A percentile compares a stretch with the other conserved stretches of the same genome.
These are phyloP conservation scores for Helenozyma baotianmanensis DNA, from an alignment of 805 yeast species.

Conservation along the genomic window DNA sequence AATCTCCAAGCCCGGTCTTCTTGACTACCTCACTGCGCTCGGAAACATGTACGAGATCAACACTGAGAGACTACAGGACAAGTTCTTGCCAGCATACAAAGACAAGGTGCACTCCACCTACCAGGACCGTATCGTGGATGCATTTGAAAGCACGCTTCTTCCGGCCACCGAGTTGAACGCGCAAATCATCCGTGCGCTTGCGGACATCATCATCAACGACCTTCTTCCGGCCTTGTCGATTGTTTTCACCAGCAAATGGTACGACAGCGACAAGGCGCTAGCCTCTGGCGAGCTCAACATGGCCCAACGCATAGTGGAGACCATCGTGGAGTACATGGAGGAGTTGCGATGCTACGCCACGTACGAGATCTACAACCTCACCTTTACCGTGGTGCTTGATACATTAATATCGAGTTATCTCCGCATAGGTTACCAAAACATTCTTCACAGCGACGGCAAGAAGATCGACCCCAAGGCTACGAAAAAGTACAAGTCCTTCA, in stretches of 20 bases:
- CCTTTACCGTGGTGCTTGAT: constrained; percentile 36
- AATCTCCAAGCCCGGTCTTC: constrained; percentile 58
- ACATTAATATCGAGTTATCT: constrained; percentile 34
- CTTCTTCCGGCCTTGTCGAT: constrained; percentile 55
- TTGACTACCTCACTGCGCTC: constrained; percentile 76
- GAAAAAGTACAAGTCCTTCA: constrained; percentile 34
- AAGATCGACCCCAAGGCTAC: constrained; percentile 36
- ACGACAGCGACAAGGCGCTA: constrained; percentile 39
- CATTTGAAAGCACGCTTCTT: constrained; percentile 45
- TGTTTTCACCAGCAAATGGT: constrained; percentile 70
- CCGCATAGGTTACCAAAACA: constrained; percentile 37
- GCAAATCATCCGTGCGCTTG: constrained; percentile 62
- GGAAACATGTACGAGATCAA: constrained; percentile 86
- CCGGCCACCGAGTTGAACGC: constrained; percentile 77
- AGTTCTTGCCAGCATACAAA: constrained; percentile 61
- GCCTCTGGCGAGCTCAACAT: constrained; percentile 34
- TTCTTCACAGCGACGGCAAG: constrained; percentile 38
- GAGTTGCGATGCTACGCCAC: constrained; percentile 53
- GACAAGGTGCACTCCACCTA: constrained; percentile 49
- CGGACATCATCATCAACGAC: constrained; percentile 70
- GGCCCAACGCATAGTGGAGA: constrained; percentile 62
- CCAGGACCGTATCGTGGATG: constrained; percentile 30
- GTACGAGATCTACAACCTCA: constrained; percentile 37
- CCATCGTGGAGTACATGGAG: constrained; percentile 67
- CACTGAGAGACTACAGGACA: constrained; percentile 57